Conservation (phyloP, 805 yeast genomes). For the Zygotorulaspora florentina region DNA sequence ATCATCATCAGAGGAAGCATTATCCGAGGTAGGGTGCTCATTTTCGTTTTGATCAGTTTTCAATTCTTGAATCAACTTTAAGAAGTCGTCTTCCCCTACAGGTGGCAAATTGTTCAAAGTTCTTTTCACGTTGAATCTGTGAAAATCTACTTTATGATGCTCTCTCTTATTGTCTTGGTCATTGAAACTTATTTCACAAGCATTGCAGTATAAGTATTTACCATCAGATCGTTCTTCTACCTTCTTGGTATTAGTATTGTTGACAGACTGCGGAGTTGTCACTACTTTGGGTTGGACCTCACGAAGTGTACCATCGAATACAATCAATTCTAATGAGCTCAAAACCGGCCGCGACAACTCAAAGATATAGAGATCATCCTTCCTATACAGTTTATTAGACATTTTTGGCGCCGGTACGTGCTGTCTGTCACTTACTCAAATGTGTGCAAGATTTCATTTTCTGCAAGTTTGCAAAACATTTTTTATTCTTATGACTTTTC, state of each 20-base stretch:
- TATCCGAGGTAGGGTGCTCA: conserved; percentile 58
- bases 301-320: conserved; percentile 51
- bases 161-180: conserved; percentile 25
- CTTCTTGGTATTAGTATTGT: conserved; percentile 1
- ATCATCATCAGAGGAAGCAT: conserved; percentile 34
- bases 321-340: conserved; percentile 47
- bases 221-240: conserved; percentile 13
- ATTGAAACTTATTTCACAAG: conserved; percentile 26
- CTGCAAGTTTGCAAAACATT: background rate
- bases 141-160: conserved; percentile 57
- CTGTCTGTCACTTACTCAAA: too few relatives aligned
- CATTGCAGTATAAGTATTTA: conserved; percentile 17
- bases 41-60: conserved; percentile 38
- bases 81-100: conserved; percentile 56
- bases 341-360: conserved; percentile 40
- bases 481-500: background rate
- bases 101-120: conserved; percentile 42
- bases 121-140: conserved; percentile 58
- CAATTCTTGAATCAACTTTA: conserved; percentile 32
- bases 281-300: conserved; percentile 21
- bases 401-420: background rate
- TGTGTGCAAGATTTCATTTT: too few relatives aligned
- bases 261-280: too few relatives aligned
- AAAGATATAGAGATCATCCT: conserved; percentile 48
- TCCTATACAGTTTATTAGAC: conserved; percentile 7